Conservation (phyloP, 2,329 filamentous ascomycete genomes). For the Trichoderma pleuroti region DNA sequence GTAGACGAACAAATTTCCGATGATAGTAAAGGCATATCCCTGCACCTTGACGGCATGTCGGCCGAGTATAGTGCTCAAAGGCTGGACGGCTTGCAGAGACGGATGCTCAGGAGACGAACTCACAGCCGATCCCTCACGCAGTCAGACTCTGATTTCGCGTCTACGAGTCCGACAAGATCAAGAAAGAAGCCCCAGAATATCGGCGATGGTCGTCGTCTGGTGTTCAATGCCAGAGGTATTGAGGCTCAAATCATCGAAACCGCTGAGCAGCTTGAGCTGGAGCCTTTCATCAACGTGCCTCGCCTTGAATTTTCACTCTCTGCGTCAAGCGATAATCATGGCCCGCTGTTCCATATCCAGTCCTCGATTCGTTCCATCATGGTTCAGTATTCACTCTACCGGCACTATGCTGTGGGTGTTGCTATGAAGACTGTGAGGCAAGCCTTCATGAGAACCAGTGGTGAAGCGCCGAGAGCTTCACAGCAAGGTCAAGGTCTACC, state of each 20-base stretch:
- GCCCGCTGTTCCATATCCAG: conserved; percentile 83
- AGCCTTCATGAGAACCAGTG: conserved; percentile 58
- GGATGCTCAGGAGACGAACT: conserved; percentile 64
- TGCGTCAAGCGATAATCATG: conserved; percentile 80
- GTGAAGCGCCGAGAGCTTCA: conserved; percentile 36
- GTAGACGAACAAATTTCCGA: conserved; percentile 79
- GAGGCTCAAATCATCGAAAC: conserved; percentile 91
- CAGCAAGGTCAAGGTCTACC: conserved; percentile 33
- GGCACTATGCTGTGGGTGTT: conserved; percentile 85
- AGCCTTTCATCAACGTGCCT: conserved; percentile 83
- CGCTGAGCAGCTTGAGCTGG: conserved; percentile 75
- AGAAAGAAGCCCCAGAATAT: conserved; percentile 53
- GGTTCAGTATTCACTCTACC: conserved; percentile 86
- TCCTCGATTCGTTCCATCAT: conserved; percentile 75
- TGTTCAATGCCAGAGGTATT: conserved; percentile 75
- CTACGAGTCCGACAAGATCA: conserved; percentile 36
- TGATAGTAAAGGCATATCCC: conserved; percentile 73
- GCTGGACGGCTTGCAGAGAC: conserved; percentile 59
- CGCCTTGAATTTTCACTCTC: conserved; percentile 83
- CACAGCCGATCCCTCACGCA: conserved; percentile 68
- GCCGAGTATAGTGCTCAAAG: conserved; percentile 85
- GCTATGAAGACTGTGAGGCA: conserved; percentile 71
- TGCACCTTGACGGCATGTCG: conserved; percentile 85
- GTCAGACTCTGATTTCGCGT: conserved; percentile 60
- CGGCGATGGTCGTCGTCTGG: conserved; percentile 76